phyloP scores from a whole-genome alignment of 805 yeast genomes.

The Suhomyces tanzawaensis region DNA sequence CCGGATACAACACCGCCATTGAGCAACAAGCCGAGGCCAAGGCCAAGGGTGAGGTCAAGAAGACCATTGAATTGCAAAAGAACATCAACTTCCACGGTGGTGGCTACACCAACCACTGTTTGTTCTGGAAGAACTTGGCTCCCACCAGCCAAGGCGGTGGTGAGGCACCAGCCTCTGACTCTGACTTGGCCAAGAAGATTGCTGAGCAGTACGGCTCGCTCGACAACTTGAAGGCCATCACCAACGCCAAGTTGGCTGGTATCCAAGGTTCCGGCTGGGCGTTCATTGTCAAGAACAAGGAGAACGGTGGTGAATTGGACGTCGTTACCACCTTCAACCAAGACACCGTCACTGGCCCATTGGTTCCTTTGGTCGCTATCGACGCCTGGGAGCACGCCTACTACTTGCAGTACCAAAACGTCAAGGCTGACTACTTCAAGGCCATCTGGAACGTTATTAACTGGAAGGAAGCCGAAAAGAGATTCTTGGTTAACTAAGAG shows the following conservation, averaged over 20 bases:
- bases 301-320: constrained; percentile 65
- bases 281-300: constrained; percentile 78
- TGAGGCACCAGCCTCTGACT: constrained; percentile 48
- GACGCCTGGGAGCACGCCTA: constrained; percentile 98
- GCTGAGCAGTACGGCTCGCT: constrained; percentile 65
- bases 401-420: constrained; percentile 89
- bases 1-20: constrained; percentile 73
- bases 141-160: constrained; percentile 81
- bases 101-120: constrained; percentile 80
- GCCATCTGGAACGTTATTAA: constrained; percentile 93
- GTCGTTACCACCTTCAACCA: constrained; percentile 83
- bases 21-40: constrained; percentile 72
- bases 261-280: constrained; percentile 97
- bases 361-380: constrained; percentile 78
- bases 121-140: constrained; percentile 86
- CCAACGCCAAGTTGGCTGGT: constrained; percentile 69
- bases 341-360: constrained; percentile 73
- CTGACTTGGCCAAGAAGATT: constrained; percentile 60
- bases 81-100: constrained; percentile 89
- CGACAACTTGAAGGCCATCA: constrained; percentile 60
- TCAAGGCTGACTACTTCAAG: constrained; percentile 86
- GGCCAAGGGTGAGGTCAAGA: constrained; percentile 54
- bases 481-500: constrained; percentile 39
- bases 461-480: constrained; percentile 86
- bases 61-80: constrained; percentile 64